Evolutionary conservation across 2,329 filamentous ascomycete genomes (phyloP), one percentile per base, ranked within the genome.

Genomic region (Dryadomyces sulphureus): DNA sequence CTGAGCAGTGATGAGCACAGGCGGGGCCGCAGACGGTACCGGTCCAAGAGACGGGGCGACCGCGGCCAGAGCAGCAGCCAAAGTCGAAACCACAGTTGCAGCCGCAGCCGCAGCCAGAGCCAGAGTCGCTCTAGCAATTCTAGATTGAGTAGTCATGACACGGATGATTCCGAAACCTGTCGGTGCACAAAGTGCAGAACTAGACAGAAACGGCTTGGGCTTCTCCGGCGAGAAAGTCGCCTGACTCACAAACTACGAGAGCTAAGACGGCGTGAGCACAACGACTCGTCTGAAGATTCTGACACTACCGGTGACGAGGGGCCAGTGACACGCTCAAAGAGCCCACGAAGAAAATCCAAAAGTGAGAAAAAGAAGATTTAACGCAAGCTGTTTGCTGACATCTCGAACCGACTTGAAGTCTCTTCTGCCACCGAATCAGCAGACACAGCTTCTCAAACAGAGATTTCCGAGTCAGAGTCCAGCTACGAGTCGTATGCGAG

Each of bases 111-210:
- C 11, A 35, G 32, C 5, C 9, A 14, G 5, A 36, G 34, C 17
- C 34, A 36, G 11, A 8, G 7, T 19, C 16, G n/a, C 5, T 38
- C 19, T 1, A 25, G 27, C 16, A 25, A 17, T 9, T 40, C 38
- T 7, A 6, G 17, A 2, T 39, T 38, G 9, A 46, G 30, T 12
- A 30, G 17, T 8, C 17, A 19, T 7, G 27, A 40, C 16, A 14
- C 21, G 12, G 41, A 45, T 9, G 38, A 45, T 16, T 41, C 38
- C 6, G 12, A 36, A 1, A 7, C 14, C 2, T 48, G 46, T 14
- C 46, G 46, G 20, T 35, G 46, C 6, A 25, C 41, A 3, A 55
- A 49, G 34, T 50, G 46, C 34, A 56, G 55, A 45, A 54, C 47
- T 27, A 54, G 19, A 24, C 7, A 17, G 6, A 12, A 27, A 9